phyloP scores from a whole-genome alignment of 1,284 basidiomycete genomes.

The Phylloboletellus chloephorus region DNA sequence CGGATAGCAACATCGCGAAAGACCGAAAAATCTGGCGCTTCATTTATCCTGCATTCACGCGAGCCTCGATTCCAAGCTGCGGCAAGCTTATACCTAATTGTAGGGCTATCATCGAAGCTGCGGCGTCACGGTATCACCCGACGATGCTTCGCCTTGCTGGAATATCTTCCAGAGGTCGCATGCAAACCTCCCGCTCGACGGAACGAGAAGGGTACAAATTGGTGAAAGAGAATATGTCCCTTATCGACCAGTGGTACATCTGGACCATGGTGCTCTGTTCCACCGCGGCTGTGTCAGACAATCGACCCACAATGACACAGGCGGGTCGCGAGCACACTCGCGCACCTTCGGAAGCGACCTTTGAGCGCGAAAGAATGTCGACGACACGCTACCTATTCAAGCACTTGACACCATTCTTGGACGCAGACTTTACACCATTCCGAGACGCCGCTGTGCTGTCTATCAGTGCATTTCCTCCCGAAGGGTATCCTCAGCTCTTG shows the following conservation, averaged over 20 bases:
- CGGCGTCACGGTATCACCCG: constrained; percentile 62
- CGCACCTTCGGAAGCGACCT: constrained; percentile 65
- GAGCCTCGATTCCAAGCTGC: constrained; percentile 45
- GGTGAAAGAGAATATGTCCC: constrained; percentile 57
- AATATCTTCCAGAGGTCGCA: constrained; percentile 45
- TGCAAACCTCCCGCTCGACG: constrained; percentile 33
- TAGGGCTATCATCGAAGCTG: constrained; percentile 60
- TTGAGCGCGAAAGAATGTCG: constrained; percentile 70
- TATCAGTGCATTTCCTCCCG: constrained; percentile 79
- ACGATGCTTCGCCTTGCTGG: constrained; percentile 64
- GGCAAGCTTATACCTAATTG: constrained; percentile 45
- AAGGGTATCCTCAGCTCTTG: constrained; percentile 74
- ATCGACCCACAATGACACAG: constrained; percentile 48
- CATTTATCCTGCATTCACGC: constrained; percentile 60
- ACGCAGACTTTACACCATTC: constrained; percentile 79
- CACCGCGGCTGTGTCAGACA: constrained; percentile 68
- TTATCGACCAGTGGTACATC: constrained; percentile 83
- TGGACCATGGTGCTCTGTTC: constrained; percentile 83
- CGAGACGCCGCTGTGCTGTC: constrained; percentile 84
- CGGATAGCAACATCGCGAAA: constrained; percentile 57
- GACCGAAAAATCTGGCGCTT: constrained; percentile 71
- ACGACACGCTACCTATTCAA: constrained; percentile 81
- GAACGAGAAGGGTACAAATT: constrained; percentile 50
- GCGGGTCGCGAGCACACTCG: constrained; percentile 64
- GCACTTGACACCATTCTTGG: constrained; percentile 82